These are phyloP conservation scores for Candida caryicola DNA, from an alignment of 805 yeast genomes.

Conservation along the genomic window DNA sequence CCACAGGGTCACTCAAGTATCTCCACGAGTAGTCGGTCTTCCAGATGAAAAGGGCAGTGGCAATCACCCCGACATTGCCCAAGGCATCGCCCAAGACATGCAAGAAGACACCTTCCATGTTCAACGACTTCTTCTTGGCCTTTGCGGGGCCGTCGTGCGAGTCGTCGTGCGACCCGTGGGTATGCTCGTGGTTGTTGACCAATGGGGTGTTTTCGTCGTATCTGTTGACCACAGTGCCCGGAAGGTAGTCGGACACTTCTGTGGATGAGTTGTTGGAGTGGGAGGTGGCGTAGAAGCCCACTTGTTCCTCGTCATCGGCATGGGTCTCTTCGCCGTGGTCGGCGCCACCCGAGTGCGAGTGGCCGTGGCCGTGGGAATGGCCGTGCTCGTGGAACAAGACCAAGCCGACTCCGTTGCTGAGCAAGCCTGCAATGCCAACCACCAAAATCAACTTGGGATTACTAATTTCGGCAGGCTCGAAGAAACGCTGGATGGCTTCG, in stretches of 20 bases:
- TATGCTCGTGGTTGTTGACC: slow-evolving; percentile 20
- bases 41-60: slow-evolving; percentile 90
- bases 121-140: slow-evolving; percentile 56
- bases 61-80: slow-evolving; percentile 91
- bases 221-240: slow-evolving; percentile 45
- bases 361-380: slow-evolving; percentile 43
- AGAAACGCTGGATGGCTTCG: slow-evolving; percentile 88
- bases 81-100: slow-evolving; percentile 96
- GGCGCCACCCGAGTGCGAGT: slow-evolving; percentile 32
- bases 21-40: slow-evolving; percentile 87
- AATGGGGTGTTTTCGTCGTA: slow-evolving; percentile 39
- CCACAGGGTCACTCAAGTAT: slow-evolving; percentile 79
- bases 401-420: slow-evolving; percentile 80
- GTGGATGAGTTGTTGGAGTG: slow-evolving; percentile 22
- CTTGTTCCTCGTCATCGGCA: slow-evolving; percentile 3
- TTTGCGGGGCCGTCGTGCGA: slow-evolving; percentile 11
- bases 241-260: slow-evolving; percentile 39
- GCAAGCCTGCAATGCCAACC: slow-evolving; percentile 81
- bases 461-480: slow-evolving; percentile 73
- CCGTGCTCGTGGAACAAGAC: slow-evolving; percentile 80
- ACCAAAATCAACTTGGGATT: slow-evolving; percentile 79
- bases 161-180: slow-evolving; percentile 11
- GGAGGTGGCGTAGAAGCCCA: slow-evolving; percentile 5
- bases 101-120: slow-evolving; percentile 95
- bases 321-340: slow-evolving; percentile 21